phyloP scores from a whole-genome alignment of 2,329 filamentous ascomycete species.

The Exophiala mesophila region DNA sequence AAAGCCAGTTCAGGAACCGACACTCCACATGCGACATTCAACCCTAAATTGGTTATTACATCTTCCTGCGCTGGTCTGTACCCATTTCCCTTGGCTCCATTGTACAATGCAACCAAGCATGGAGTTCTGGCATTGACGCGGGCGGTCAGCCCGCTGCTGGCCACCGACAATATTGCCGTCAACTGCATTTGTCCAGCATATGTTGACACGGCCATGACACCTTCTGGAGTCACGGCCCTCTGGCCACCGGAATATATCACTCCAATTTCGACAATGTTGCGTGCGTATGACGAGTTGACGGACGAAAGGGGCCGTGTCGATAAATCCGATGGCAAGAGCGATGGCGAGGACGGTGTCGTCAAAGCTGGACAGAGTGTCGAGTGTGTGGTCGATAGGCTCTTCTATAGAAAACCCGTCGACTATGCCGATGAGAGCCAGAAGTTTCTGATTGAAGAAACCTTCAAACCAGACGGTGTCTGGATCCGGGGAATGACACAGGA shows the following conservation, averaged over 20 bases:
- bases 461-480: constrained; percentile 13
- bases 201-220: constrained; percentile 33
- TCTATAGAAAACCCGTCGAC: constrained; percentile 36
- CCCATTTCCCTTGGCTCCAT: constrained; percentile 32
- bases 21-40: constrained; percentile 3
- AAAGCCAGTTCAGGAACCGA: background rate
- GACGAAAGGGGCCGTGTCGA: constrained; percentile 29
- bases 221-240: constrained; percentile 25
- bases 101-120: constrained; percentile 42
- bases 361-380: constrained; percentile 35
- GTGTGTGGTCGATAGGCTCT: constrained; percentile 37
- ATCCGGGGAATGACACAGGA: constrained; percentile 1
- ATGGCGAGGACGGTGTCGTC: constrained; percentile 10
- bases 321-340: constrained; percentile 12
- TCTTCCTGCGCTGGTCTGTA: constrained; percentile 33
- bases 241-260: constrained; percentile 35
- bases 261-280: constrained; percentile 32
- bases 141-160: constrained; percentile 28
- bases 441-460: constrained; percentile 29
- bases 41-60: constrained; percentile 32
- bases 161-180: constrained; percentile 32
- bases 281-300: constrained; percentile 33
- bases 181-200: constrained; percentile 35
- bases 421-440: constrained; percentile 39
- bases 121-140: constrained; percentile 38